Evolutionary conservation across 2,329 filamentous ascomycete species (phyloP).

Genomic region (Incumbomyces lentus): DNA sequence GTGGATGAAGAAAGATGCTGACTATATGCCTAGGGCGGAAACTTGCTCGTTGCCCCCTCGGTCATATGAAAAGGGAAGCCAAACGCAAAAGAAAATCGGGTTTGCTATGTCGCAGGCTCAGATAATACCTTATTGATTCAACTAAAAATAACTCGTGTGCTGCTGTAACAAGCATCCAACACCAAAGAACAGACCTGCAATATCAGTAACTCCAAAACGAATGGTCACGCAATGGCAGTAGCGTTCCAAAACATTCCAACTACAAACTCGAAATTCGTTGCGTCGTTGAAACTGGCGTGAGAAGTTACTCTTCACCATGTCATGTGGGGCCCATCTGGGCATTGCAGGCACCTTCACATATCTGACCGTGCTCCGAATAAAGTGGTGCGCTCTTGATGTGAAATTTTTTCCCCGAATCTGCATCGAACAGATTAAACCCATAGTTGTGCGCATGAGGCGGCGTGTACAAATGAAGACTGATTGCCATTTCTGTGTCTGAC

Average conservation of each 20-base stretch:
- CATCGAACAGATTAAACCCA: slow-evolving; percentile 74
- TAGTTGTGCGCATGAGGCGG: slow-evolving; percentile 77
- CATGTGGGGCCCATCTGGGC: not conserved
- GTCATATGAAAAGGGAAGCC: not conserved
- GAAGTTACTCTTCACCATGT: not conserved
- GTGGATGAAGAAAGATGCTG: not conserved
- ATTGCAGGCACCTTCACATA: not conserved
- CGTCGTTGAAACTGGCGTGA: not conserved
- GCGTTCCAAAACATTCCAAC: no score
- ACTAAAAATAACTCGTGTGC: no score
- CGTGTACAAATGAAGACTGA: slow-evolving; percentile 80
- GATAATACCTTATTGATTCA: no score
- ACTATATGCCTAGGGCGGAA: not conserved
- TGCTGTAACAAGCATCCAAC: no score
- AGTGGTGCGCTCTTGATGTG: slow-evolving; percentile 6
- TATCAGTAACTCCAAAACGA: not conserved
- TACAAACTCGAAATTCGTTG: not conserved
- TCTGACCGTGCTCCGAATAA: slow-evolving; percentile 2
- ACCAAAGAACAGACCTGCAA: no score
- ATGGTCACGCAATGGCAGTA: no score
- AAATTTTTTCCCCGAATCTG: slow-evolving; percentile 54
- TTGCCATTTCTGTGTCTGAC: slow-evolving; percentile 55
- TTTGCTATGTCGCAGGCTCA: no score
- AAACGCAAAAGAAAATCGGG: no score
- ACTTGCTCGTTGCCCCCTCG: not conserved